A percentile compares a stretch with the other conserved stretches of the same genome.
Conservation (phyloP, 768 basidiomycete species). For the Gymnopilus dilepis region DNA sequence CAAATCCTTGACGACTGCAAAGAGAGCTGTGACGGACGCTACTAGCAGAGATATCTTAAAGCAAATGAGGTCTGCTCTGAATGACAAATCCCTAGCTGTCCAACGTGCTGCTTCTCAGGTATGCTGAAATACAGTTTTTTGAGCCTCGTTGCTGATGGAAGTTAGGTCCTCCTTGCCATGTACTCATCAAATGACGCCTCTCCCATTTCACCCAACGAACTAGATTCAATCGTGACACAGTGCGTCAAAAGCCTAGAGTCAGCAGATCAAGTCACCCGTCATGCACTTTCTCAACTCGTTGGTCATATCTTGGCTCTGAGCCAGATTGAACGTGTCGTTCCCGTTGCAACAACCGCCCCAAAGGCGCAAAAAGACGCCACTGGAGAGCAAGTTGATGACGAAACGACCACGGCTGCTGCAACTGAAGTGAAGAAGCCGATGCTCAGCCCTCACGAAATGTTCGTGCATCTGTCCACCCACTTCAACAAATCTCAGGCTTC, state of each 20-base stretch:
- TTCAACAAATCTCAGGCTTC: constrained; percentile 78
- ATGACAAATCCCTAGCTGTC: constrained; percentile 84
- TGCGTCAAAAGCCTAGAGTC: constrained; percentile 79
- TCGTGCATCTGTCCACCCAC: constrained; percentile 74
- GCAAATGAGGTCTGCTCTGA: constrained; percentile 73
- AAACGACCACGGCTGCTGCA: constrained; percentile 47
- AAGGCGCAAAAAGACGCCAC: constrained; percentile 68
- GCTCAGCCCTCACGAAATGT: constrained; percentile 79
- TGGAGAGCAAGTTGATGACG: constrained; percentile 63
- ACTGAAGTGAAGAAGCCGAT: constrained; percentile 71
- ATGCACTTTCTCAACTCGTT: constrained; percentile 76
- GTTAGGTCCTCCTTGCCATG: constrained; percentile 55
- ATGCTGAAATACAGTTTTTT: constrained; percentile 16
- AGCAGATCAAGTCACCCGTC: constrained; percentile 84
- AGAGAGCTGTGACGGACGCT: constrained; percentile 82
- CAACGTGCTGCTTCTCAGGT: constrained; percentile 87
- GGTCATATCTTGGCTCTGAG: constrained; percentile 87
- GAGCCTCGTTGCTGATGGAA: constrained; percentile 21
- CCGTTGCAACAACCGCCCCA: constrained; percentile 51
- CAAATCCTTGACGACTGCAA: constrained; percentile 83
- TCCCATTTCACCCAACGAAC: constrained; percentile 65
- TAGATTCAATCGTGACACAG: constrained; percentile 73
- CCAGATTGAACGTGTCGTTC: constrained; percentile 65
- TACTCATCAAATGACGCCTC: constrained; percentile 59
- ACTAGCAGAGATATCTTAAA: constrained; percentile 83